Evolutionary conservation across 345 rosid genomes (phyloP), one percentile per base, ranked within the genome.

Genomic region (Excoecaria cochinchinensis): DNA sequence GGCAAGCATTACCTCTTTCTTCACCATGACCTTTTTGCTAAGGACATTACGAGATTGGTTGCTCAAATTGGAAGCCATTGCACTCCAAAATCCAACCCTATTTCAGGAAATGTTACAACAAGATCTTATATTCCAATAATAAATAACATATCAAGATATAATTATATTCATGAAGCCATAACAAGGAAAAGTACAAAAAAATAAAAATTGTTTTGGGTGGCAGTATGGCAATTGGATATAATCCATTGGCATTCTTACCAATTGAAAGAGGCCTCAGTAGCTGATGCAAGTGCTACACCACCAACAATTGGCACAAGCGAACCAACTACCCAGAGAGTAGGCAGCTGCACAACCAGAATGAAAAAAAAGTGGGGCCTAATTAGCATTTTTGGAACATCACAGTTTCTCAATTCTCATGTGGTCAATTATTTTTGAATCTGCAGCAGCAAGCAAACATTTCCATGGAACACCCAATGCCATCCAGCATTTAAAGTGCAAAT

Each of bases 271-370:
- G 86, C 93, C 86, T 95, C 98, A 16, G 97, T 91, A 10, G 87
- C 84, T 51, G 99, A 95, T 72, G 99, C 99, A 81, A 95, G 92
- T 7, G 86, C 97, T 74, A 95, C 99, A 40, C 99, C 99, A 74
- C 99, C 94, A 84, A 89, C 95, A 77, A 95, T 91, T 38, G 98
- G 99, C 46, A 95, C 0, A 67, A 95, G 90, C 78, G 99, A 90
- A 86, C 82, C 84, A 71, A 95, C 87, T n/a, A 95, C 96, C 98
- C 93, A 95, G 62, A 79, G 72, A 61, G 97, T 90, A 39, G 99
- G 99, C 62, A 80, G 47, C 99, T 95, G 90, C 36, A 36, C 53
- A 57, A 70, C 16, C 19, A 72, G 31, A 74, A 73, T 3, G 36
- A 14, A 24, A 50, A n/a, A n/a, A 24, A 68, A 12, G n/a, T 25